phyloP scores from a whole-genome alignment of 345 rosid species.

The Cardiospermum halicacabum region DNA sequence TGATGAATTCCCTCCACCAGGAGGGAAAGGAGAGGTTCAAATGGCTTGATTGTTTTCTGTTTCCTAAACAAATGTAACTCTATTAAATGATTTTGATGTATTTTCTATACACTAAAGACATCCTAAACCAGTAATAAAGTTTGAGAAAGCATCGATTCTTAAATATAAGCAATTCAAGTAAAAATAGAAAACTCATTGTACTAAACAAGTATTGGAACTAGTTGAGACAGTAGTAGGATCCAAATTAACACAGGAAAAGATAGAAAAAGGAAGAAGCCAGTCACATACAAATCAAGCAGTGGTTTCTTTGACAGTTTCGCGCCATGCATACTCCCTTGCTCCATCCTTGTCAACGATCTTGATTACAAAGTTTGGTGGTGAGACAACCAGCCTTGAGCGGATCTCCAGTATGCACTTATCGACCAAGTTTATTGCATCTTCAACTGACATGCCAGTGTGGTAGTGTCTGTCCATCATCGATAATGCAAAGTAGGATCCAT shows the following conservation, averaged over 20 bases:
- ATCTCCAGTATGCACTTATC: slow-evolving; percentile 92
- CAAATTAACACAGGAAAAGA: no score
- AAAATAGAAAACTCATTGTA: neutral
- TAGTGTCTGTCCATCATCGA: slow-evolving; percentile 94
- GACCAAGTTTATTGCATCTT: slow-evolving; percentile 75
- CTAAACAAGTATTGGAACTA: slow-evolving; percentile 3
- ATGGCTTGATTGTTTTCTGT: slow-evolving; percentile 46
- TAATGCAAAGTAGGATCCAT: slow-evolving; percentile 84
- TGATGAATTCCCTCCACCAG: slow-evolving; percentile 32
- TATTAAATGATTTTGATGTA: no score
- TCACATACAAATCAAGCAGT: slow-evolving; percentile 11
- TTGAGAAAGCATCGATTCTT: neutral
- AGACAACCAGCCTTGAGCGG: slow-evolving; percentile 81
- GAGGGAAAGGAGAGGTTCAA: slow-evolving; percentile 32
- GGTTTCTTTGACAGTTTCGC: slow-evolving; percentile 62
- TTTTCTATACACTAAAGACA: no score
- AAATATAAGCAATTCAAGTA: slow-evolving; percentile 8
- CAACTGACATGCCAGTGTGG: slow-evolving; percentile 85
- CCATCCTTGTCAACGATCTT: slow-evolving; percentile 95
- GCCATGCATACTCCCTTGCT: slow-evolving; percentile 82
- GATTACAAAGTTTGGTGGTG: slow-evolving; percentile 93
- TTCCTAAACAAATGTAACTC: no score
- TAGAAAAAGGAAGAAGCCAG: no score
- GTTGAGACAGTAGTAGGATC: no score
- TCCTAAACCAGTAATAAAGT: neutral